phyloP scores from a whole-genome alignment of 2,329 filamentous ascomycete genomes.

The Stemphylium lycopersici region DNA sequence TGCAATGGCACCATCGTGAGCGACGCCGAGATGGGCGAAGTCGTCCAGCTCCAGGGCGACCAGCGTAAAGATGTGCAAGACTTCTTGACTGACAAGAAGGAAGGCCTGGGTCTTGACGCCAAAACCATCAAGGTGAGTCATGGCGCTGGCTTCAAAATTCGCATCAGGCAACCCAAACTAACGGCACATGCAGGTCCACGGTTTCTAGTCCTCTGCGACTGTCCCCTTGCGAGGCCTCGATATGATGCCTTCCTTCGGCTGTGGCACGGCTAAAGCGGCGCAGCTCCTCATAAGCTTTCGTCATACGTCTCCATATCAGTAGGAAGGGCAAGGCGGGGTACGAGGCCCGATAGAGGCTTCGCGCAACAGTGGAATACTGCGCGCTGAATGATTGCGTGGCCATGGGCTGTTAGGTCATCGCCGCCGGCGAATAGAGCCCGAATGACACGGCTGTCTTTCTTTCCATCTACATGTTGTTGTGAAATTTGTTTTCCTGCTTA shows the following conservation, averaged over 20 bases:
- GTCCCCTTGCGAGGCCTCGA: background rate
- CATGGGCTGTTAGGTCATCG: background rate
- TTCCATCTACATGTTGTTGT: background rate
- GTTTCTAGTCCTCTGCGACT: constrained; percentile 35
- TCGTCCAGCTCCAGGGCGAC: constrained; percentile 99
- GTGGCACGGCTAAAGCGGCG: background rate
- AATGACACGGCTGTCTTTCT: constrained; percentile 3
- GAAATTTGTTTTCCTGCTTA: background rate
- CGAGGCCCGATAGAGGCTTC: constrained; percentile 4
- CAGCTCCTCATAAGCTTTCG: constrained; percentile 6
- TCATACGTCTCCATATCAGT: constrained; percentile 1
- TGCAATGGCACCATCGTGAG: constrained; percentile 99
- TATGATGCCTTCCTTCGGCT: background rate
- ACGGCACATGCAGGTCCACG: constrained; percentile 36
- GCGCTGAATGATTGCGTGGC: constrained; percentile 3
- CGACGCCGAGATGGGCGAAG: constrained; percentile 96
- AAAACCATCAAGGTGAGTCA: constrained; percentile 89
- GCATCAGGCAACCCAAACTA: background rate
- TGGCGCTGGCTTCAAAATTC: background rate
- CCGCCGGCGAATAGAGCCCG: constrained; percentile 4
- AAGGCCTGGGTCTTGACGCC: constrained; percentile 88
- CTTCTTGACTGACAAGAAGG: constrained; percentile 95
- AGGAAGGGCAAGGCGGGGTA: background rate
- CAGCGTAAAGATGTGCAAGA: constrained; percentile 99
- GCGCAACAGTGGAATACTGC: constrained; percentile 7